Percentiles rank a stretch among this genome's conserved stretches.
Evolutionary conservation across 2,329 filamentous ascomycete genomes (phyloP).

Genomic region (Epichloe gansuensis): DNA sequence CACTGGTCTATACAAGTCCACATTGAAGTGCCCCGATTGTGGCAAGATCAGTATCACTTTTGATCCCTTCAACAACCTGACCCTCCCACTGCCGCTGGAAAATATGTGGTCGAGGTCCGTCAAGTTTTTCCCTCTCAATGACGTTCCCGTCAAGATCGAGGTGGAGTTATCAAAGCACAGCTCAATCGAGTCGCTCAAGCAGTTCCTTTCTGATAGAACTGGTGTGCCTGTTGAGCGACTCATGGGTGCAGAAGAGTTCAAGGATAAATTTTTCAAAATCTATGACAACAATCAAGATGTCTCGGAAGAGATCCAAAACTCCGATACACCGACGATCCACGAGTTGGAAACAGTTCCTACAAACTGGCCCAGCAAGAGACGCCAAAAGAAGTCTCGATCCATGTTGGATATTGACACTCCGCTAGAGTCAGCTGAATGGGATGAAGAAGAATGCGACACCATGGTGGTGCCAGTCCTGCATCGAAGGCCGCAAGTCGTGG

Average conservation of each 20-base stretch:
- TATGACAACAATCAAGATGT: slow-evolving; percentile 58
- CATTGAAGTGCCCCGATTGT: slow-evolving; percentile 80
- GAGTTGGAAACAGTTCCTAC: slow-evolving; percentile 71
- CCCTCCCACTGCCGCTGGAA: slow-evolving; percentile 77
- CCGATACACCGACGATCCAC: slow-evolving; percentile 55
- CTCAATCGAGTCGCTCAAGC: slow-evolving; percentile 55
- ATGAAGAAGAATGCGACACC: slow-evolving; percentile 48
- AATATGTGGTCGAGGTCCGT: slow-evolving; percentile 66
- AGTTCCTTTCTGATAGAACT: slow-evolving; percentile 53
- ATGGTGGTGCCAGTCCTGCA: slow-evolving; percentile 63
- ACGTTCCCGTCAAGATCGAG: slow-evolving; percentile 55
- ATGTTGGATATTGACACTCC: slow-evolving; percentile 35
- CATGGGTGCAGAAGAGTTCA: slow-evolving; percentile 75
- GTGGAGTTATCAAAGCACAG: slow-evolving; percentile 72
- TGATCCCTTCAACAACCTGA: slow-evolving; percentile 92
- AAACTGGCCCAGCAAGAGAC: slow-evolving; percentile 52
- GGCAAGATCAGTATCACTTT: slow-evolving; percentile 97
- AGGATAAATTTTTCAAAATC: slow-evolving; percentile 72
- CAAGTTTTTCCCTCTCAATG: slow-evolving; percentile 64
- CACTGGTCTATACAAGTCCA: slow-evolving; percentile 97
- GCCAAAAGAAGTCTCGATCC: slow-evolving; percentile 33
- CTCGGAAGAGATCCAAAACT: slow-evolving; percentile 56
- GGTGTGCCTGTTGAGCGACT: slow-evolving; percentile 52
- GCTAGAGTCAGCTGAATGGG: slow-evolving; percentile 36
- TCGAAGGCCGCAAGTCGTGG: slow-evolving; percentile 28